Conservation (phyloP, 192 early-diverging fungal species). For the Thamnidium elegans region DNA sequence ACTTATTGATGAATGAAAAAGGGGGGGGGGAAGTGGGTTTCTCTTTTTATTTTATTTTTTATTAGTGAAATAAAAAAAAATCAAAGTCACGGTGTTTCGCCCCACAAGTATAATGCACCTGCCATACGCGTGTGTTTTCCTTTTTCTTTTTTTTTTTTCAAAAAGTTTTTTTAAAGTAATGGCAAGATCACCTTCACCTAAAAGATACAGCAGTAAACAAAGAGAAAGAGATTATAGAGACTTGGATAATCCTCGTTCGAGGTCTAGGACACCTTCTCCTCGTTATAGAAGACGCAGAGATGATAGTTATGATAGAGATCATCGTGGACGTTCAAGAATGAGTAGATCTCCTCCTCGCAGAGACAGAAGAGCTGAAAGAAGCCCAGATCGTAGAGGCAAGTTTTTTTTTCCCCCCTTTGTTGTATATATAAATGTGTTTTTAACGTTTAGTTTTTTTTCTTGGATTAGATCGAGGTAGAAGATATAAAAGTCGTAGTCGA, state of each 20-base stretch:
- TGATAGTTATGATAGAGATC: not conserved
- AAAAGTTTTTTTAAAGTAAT: not conserved
- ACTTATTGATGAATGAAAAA: no score
- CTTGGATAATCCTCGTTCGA: slow-evolving; percentile 16
- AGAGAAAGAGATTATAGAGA: slow-evolving; percentile 22
- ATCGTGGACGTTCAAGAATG: not conserved
- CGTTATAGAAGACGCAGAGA: slow-evolving; percentile 10
- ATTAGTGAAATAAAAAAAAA: not conserved
- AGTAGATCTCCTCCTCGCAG: slow-evolving; percentile 3
- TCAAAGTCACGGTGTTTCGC: not conserved
- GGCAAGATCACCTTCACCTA: slow-evolving; percentile 25
- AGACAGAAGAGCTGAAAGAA: slow-evolving; percentile 7
- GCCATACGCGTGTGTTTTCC: not conserved
- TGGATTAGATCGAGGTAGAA: not conserved
- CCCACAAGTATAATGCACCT: not conserved
- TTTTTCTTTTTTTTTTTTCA: not conserved
- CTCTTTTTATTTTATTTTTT: no score
- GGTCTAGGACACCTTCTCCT: slow-evolving; percentile 21
- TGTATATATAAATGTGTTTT: not conserved
- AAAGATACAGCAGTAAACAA: not conserved
- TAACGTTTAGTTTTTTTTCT: not conserved
- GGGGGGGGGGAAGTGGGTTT: no score
- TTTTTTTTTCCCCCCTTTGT: not conserved
- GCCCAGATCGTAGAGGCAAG: slow-evolving; percentile 2
- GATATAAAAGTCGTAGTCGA: slow-evolving; percentile 1